Evolutionary conservation across 139 green algal species (phyloP).

Genomic region (Spirogloea muscicola): DNA sequence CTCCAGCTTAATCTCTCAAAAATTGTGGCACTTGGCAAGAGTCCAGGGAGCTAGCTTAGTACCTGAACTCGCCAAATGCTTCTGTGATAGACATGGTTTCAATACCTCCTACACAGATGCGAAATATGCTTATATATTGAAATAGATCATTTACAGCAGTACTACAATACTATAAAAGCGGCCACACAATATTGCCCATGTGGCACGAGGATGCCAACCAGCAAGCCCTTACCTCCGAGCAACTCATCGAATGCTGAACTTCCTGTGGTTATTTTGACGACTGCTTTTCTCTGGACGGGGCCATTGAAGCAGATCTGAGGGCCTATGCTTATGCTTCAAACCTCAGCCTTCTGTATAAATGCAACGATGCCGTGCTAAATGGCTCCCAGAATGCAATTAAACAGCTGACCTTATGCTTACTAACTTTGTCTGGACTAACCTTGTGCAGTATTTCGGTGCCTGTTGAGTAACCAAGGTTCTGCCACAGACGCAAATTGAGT

Average conservation of each 20-base stretch:
- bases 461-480: conserved; percentile 41
- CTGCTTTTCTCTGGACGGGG: conserved; percentile 32
- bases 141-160: too few species aligned
- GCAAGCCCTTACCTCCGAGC: conserved; percentile 27
- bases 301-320: not conserved
- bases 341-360: not conserved
- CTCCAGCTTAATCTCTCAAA: conserved; percentile 1
- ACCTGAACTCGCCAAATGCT: conserved; percentile 45
- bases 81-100: conserved; percentile 48
- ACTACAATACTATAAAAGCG: not conserved
- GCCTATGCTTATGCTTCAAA: not conserved
- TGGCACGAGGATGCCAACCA: not conserved
- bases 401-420: too few species aligned
- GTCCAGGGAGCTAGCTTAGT: conserved; percentile 1
- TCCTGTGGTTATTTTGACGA: conserved; percentile 42
- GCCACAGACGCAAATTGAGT: too few species aligned
- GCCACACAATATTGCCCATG: not conserved
- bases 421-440: too few species aligned
- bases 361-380: not conserved
- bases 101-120: conserved; percentile 39
- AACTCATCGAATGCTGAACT: conserved; percentile 32
- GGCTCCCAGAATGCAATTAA: too few species aligned
- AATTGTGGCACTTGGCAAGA: not conserved
- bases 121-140: too few species aligned
- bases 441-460: conserved; percentile 37